phyloP scores from a whole-genome alignment of 148 eudicot genomes.

The Oxyria digyna region DNA sequence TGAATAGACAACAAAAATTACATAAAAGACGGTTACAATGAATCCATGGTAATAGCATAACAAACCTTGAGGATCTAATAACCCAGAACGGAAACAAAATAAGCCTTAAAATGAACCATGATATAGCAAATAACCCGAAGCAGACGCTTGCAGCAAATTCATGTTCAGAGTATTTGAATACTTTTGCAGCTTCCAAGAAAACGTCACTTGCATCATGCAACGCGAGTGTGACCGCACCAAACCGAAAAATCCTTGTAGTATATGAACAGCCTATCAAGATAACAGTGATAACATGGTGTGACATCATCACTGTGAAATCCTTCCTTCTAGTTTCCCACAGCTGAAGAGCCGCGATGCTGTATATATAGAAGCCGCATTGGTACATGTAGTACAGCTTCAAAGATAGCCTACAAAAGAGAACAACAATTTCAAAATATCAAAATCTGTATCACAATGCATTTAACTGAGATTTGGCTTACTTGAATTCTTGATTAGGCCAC shows the following conservation, averaged over 20 bases:
- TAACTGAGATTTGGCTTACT: constrained; percentile 35
- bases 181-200: constrained; percentile 86
- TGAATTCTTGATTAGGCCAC: constrained; percentile 82
- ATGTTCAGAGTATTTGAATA: constrained; percentile 83
- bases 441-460: too few species aligned
- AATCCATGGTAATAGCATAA: too few species aligned
- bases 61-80: constrained; percentile 76
- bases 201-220: constrained; percentile 95
- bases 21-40: neutral
- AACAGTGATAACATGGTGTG: constrained; percentile 90
- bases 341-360: constrained; percentile 81
- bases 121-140: constrained; percentile 77
- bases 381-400: constrained; percentile 73
- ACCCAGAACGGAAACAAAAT: constrained; percentile 78
- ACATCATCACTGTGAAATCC: constrained; percentile 91
- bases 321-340: constrained; percentile 93
- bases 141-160: constrained; percentile 76
- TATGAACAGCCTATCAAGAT: constrained; percentile 66
- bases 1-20: neutral
- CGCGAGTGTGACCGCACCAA: constrained; percentile 69
- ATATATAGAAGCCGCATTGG: constrained; percentile 87
- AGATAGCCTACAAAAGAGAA: constrained; percentile 42
- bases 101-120: constrained; percentile 81
- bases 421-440: neutral
- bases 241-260: constrained; percentile 57